These are phyloP conservation scores for Ophiostoma sp. DNA, from an alignment of 2,329 filamentous ascomycete genomes.

Conservation along the genomic window DNA sequence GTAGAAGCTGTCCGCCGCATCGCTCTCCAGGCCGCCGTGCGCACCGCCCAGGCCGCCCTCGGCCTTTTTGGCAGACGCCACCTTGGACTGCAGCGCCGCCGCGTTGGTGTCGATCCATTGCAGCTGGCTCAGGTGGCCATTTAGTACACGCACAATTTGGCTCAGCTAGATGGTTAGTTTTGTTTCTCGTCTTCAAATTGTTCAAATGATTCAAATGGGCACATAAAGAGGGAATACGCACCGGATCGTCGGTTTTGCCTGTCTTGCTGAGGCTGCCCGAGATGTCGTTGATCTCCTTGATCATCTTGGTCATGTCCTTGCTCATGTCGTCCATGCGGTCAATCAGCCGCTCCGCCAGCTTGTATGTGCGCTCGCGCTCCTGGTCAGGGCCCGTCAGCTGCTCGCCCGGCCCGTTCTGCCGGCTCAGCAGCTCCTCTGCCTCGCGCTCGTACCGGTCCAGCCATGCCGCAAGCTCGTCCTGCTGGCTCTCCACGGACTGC, in stretches of 20 bases:
- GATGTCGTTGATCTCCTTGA: conserved; percentile 94
- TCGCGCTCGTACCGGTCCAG: conserved; percentile 88
- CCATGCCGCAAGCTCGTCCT: conserved; percentile 83
- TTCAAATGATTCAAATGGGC: no score
- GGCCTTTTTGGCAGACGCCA: conserved; percentile 74
- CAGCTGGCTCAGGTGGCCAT: conserved; percentile 83
- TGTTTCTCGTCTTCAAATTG: no score
- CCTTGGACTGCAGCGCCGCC: conserved; percentile 73
- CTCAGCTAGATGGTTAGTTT: conserved; percentile 58
- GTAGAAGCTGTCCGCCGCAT: conserved; percentile 84
- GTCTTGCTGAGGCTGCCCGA: conserved; percentile 86
- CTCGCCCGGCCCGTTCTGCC: conserved; percentile 63
- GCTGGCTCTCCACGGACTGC: conserved; percentile 81
- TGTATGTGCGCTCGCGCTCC: conserved; percentile 93
- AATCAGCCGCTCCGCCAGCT: conserved; percentile 87
- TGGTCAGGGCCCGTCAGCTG: conserved; percentile 83
- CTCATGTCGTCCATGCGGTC: conserved; percentile 91
- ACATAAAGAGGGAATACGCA: conserved; percentile 43
- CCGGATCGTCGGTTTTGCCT: conserved; percentile 79
- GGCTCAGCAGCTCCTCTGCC: conserved; percentile 80
- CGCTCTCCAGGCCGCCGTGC: conserved; percentile 57
- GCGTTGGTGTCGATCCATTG: conserved; percentile 91
- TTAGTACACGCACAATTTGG: conserved; percentile 92
- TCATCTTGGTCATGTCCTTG: conserved; percentile 89
- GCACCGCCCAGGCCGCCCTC: conserved; percentile 56